Evolutionary conservation across 2,329 filamentous ascomycete species (phyloP).

Genomic region (Apiospora saccharicola): DNA sequence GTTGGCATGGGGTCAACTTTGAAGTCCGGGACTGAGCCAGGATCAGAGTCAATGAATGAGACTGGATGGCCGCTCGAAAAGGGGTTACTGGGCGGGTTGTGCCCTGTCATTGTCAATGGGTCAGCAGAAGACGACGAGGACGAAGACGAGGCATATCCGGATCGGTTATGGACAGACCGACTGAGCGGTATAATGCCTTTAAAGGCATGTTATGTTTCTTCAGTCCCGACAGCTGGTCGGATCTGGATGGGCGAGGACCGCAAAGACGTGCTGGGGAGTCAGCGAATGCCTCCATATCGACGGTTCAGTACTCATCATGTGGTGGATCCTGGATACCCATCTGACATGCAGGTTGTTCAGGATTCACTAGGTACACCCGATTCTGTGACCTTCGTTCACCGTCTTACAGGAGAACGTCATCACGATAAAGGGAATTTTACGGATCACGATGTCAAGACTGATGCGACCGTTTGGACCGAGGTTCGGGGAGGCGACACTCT

Average conservation of each 20-base stretch:
- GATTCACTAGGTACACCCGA: conserved; percentile 36
- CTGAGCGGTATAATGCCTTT: conserved; percentile 54
- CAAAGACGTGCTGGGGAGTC: conserved; percentile 51
- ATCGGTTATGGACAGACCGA: conserved; percentile 34
- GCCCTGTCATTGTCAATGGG: conserved; percentile 36
- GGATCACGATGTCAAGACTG: neutral
- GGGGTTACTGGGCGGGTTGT: conserved; percentile 36
- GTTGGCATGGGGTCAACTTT: conserved; percentile 31
- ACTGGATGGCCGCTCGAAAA: conserved; percentile 35
- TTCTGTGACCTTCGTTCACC: conserved; percentile 31
- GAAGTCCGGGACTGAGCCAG: neutral
- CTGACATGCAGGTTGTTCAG: conserved; percentile 32
- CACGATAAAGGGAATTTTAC: neutral
- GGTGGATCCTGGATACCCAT: conserved; percentile 35
- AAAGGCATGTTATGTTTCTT: conserved; percentile 49
- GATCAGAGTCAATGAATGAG: neutral
- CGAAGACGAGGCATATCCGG: neutral
- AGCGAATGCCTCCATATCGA: conserved; percentile 48
- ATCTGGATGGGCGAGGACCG: conserved; percentile 53
- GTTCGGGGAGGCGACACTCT: neutral
- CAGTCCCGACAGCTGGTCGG: conserved; percentile 45
- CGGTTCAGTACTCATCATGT: conserved; percentile 34
- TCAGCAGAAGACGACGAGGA: neutral
- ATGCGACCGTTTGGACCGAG: neutral
- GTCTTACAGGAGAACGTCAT: neutral